Conservation (phyloP, 495 filamentous ascomycete species). For the Annulohypoxylon bovei region DNA sequence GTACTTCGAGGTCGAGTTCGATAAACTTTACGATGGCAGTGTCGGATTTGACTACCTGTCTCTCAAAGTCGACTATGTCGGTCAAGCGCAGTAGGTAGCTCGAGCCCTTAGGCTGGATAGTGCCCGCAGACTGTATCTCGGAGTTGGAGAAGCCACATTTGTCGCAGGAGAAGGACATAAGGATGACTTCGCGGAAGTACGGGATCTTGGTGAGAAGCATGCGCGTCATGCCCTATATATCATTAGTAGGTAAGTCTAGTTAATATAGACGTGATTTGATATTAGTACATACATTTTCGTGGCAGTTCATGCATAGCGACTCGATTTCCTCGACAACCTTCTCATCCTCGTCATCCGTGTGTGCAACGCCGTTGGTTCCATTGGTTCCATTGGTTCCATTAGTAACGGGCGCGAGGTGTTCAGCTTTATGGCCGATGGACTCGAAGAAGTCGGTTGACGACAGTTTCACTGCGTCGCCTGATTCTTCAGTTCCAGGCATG, state of each 20-base stretch:
- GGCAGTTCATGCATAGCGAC: conserved; percentile 67
- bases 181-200: conserved; percentile 94
- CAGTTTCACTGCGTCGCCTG: conserved; percentile 22
- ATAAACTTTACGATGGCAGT: conserved; percentile 81
- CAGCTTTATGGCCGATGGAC: conserved; percentile 64
- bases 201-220: conserved; percentile 91
- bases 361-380: conserved; percentile 36
- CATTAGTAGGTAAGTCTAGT: conserved; percentile 11
- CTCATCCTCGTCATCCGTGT: conserved; percentile 58
- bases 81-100: conserved; percentile 80
- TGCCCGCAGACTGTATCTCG: conserved; percentile 87
- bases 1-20: conserved; percentile 90
- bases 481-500: conserved; percentile 27
- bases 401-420: conserved; percentile 52
- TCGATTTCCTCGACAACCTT: conserved; percentile 69
- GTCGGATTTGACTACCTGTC: conserved; percentile 92
- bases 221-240: conserved; percentile 77
- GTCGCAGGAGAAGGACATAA: conserved; percentile 94
- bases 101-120: conserved; percentile 88
- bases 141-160: conserved; percentile 90
- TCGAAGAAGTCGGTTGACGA: conserved; percentile 59
- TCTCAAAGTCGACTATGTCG: conserved; percentile 74
- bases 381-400: conserved; percentile 42
- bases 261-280: neutral
- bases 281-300: conserved; percentile 74